These are phyloP conservation scores for Purpureocillium lavendulum DNA, from an alignment of 2,329 filamentous ascomycete genomes.

Conservation along the genomic window DNA sequence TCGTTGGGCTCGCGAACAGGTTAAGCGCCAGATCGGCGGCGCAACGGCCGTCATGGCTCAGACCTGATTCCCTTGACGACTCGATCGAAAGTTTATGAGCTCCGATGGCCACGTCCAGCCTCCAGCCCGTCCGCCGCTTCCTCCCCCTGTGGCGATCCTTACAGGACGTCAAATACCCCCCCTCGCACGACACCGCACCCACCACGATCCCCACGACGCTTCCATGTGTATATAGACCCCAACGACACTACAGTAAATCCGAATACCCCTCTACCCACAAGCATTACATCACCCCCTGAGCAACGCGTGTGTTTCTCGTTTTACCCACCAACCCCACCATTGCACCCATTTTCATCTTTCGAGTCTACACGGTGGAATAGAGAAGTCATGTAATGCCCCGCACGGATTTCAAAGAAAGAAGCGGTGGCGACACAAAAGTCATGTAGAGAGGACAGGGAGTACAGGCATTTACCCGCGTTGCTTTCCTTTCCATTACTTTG, in stretches of 20 bases:
- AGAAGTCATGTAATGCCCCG: slow-evolving; percentile 32
- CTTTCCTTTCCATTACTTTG: slow-evolving; percentile 12
- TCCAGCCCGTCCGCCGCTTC: neutral
- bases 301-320: neutral
- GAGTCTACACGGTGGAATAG: slow-evolving; percentile 28
- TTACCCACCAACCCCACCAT: slow-evolving; percentile 1
- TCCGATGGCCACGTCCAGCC: neutral
- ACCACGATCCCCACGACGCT: slow-evolving; percentile 27
- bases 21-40: slow-evolving; percentile 76
- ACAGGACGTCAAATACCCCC: slow-evolving; percentile 5
- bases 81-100: neutral
- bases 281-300: too few species aligned
- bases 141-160: neutral
- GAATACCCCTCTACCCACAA: slow-evolving; percentile 22
- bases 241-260: slow-evolving; percentile 27
- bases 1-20: slow-evolving; percentile 93
- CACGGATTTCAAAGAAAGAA: slow-evolving; percentile 16
- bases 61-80: slow-evolving; percentile 21
- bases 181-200: slow-evolving; percentile 20
- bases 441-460: slow-evolving; percentile 34
- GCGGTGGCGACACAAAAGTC: slow-evolving; percentile 29
- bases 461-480: slow-evolving; percentile 18
- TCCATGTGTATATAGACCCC: slow-evolving; percentile 30
- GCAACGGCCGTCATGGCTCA: slow-evolving; percentile 41
- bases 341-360: slow-evolving; percentile 13